Evolutionary conservation across 2,329 filamentous ascomycete genomes (phyloP).

Genomic region (Xylariaceae sp.): DNA sequence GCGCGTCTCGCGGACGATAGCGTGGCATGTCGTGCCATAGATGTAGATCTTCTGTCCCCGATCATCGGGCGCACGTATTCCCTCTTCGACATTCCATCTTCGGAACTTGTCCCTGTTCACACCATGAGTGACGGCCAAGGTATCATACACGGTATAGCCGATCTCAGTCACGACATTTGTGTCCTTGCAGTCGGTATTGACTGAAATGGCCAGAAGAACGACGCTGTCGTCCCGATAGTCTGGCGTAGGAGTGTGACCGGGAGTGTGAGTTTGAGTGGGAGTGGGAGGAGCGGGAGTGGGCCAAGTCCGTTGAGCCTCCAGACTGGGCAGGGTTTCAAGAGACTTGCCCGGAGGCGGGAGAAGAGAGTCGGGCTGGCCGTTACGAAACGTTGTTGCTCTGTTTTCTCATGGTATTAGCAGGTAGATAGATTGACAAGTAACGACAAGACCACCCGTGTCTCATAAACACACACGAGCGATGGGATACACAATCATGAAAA

Average conservation of each 20-base stretch:
- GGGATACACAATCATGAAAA: neutral
- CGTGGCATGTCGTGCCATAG: slow-evolving; percentile 4
- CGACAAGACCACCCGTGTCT: no score
- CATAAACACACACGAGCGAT: no score
- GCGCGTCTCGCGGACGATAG: slow-evolving; percentile 11
- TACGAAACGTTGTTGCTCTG: no score
- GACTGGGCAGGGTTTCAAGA: slow-evolving; percentile 6
- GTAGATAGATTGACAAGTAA: no score
- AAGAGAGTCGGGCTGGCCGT: neutral
- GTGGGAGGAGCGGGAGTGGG: neutral
- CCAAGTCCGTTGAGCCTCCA: slow-evolving; percentile 9
- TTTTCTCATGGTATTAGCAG: no score
- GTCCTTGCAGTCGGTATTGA: slow-evolving; percentile 8
- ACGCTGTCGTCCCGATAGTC: neutral
- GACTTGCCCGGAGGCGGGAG: slow-evolving; percentile 4
- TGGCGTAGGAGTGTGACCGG: neutral
- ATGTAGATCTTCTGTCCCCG: slow-evolving; percentile 12
- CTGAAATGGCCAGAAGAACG: slow-evolving; percentile 10
- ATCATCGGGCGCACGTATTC: neutral
- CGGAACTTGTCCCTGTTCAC: neutral
- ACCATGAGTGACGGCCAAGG: slow-evolving; percentile 4
- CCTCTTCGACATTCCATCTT: no score
- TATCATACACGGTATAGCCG: slow-evolving; percentile 14
- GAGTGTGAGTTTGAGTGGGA: neutral
- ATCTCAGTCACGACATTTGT: slow-evolving; percentile 7